Evolutionary conservation across 2,329 filamentous ascomycete species (phyloP), one percentile per base, ranked within the genome.

Genomic region (Lachnellula occidentalis): DNA sequence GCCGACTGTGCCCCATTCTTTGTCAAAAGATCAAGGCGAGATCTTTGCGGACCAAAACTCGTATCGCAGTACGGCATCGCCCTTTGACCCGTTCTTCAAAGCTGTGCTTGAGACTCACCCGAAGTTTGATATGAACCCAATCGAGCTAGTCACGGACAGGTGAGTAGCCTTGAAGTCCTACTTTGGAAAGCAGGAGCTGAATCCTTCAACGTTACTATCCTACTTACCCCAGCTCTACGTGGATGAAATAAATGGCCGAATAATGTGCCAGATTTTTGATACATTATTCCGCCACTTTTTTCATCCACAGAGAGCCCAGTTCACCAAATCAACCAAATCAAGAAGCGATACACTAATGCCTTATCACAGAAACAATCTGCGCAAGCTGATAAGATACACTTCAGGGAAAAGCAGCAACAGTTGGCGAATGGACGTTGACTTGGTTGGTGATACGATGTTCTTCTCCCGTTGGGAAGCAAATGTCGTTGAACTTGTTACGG

Each of bases 361-460:
- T 24, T 6, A 24, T 4, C 22, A 6, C 15, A 61, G 69, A n/a
- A 68, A 66, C 42, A 65, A 56, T 50, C 59, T 70, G 3, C 61
- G 65, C 9, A 67, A 66, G 36, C 55, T 70, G 1, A 48, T 69
- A 1, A 34, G 61, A 15, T 69, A 70, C 48, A 56, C 62, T 19
- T 58, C 53, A 9, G 64, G 63, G 8, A 62, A 64, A 19, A 19
- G 39, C 14, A 52, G 46, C 7, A 58, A 68, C 21, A 55, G 53
- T n/a, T 71, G 69, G 50, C 61, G 64, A 22, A 66, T 72, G 47
- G 67, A 69, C 42, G 57, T 70, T 6, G 56, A 69, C 39, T 56
- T 72, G 36, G 57, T 72, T 6, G 57, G 64, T 7, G 58, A 66
- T 7, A 71, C 70, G 11, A 61, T 71, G 2, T 64, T 73, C 43